Percentiles rank a stretch among this genome's conserved stretches.
These are phyloP conservation scores for Sphagnurus paluster DNA, from an alignment of 1,284 basidiomycete species.

Conservation along the genomic window DNA sequence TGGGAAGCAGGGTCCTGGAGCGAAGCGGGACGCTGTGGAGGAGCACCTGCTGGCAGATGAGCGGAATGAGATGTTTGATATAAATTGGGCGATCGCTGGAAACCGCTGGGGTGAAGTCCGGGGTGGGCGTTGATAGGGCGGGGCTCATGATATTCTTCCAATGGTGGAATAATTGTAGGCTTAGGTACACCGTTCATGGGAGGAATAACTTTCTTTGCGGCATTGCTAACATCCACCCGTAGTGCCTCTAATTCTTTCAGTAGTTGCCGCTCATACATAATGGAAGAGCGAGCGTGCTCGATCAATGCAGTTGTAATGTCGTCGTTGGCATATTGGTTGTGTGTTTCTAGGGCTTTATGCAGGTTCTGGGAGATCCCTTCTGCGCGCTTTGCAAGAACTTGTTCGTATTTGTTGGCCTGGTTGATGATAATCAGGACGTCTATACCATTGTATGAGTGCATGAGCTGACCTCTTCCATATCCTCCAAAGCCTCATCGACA, in stretches of 20 bases:
- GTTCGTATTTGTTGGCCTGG: slow-evolving; percentile 87
- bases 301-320: slow-evolving; percentile 86
- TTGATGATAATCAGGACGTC: not conserved
- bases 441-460: not conserved
- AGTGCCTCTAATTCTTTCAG: slow-evolving; percentile 88
- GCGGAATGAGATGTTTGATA: slow-evolving; percentile 35
- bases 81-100: slow-evolving; percentile 24
- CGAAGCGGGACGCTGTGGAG: slow-evolving; percentile 25
- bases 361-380: slow-evolving; percentile 91
- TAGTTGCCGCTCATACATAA: slow-evolving; percentile 88
- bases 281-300: slow-evolving; percentile 86
- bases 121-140: slow-evolving; percentile 27
- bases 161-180: slow-evolving; percentile 58
- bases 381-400: slow-evolving; percentile 76
- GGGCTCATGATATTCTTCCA: slow-evolving; percentile 59
- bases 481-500: slow-evolving; percentile 91
- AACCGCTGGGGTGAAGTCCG: slow-evolving; percentile 33
- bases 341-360: slow-evolving; percentile 78
- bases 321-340: slow-evolving; percentile 84
- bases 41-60: slow-evolving; percentile 23
- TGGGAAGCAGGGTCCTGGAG: slow-evolving; percentile 20
- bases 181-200: slow-evolving; percentile 51
- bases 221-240: slow-evolving; percentile 68
- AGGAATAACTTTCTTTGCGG: slow-evolving; percentile 58
- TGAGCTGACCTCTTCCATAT: slow-evolving; percentile 82